Percentiles rank a stretch among this genome's conserved stretches.
These are phyloP conservation scores for Podaxis carcinomalis DNA, from an alignment of 768 basidiomycete species.

Conservation along the genomic window DNA sequence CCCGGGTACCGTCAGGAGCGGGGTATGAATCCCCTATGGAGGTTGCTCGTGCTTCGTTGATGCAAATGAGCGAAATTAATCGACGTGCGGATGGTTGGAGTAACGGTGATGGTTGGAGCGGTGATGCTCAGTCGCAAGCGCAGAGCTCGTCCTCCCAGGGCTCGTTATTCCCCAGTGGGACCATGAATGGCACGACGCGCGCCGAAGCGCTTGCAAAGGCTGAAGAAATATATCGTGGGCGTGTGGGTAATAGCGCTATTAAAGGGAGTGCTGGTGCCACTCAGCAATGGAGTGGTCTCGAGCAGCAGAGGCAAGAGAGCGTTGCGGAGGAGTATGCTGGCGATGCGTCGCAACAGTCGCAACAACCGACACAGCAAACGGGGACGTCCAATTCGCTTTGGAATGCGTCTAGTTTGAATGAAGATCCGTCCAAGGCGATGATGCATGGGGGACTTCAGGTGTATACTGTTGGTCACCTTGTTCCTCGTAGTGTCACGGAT, in stretches of 20 bases:
- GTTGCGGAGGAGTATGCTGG: neutral
- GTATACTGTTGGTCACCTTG: constrained; percentile 74
- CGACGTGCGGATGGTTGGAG: constrained; percentile 44
- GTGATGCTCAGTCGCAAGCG: neutral
- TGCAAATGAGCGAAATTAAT: constrained; percentile 78
- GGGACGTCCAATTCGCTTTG: neutral
- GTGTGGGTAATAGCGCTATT: constrained; percentile 13
- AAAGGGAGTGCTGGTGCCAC: neutral
- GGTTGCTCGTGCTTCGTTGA: constrained; percentile 63
- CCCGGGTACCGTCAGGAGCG: constrained; percentile 7
- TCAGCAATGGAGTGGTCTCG: neutral
- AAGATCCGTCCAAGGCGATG: constrained; percentile 16
- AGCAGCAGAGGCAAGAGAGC: neutral
- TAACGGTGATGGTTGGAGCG: constrained; percentile 28
- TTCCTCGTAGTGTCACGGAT: constrained; percentile 41
- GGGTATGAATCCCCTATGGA: constrained; percentile 17
- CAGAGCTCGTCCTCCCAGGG: neutral
- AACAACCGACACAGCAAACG: constrained; percentile 2
- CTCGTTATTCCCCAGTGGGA: neutral
- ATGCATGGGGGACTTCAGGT: constrained; percentile 71
- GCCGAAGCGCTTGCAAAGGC: constrained; percentile 51
- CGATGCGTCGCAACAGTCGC: neutral
- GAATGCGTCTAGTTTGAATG: constrained; percentile 4
- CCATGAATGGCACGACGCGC: constrained; percentile 17
- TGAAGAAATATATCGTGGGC: constrained; percentile 46